Conservation (phyloP, 192 early-diverging fungal genomes). For the Podochytrium sp. region DNA sequence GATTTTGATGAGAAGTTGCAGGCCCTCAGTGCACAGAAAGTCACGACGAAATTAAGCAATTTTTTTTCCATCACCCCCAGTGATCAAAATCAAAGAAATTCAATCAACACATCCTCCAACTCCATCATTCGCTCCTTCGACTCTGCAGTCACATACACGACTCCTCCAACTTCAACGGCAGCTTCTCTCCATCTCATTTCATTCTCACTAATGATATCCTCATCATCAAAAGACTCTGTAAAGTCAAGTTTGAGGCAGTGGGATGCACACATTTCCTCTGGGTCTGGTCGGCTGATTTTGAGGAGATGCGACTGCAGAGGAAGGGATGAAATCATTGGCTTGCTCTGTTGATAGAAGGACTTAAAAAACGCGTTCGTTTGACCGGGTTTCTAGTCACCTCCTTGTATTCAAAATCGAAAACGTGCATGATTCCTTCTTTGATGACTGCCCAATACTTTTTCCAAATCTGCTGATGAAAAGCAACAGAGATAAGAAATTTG, state of each 20-base stretch:
- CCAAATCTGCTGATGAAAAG: slow-evolving; percentile 38
- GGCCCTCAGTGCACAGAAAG: too few species aligned
- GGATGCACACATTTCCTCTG: slow-evolving; percentile 42
- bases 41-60: too few species aligned
- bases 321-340: slow-evolving; percentile 34
- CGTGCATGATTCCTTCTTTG: slow-evolving; percentile 28
- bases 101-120: slow-evolving; percentile 12
- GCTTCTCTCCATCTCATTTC: slow-evolving; percentile 13
- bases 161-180: slow-evolving; percentile 2
- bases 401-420: slow-evolving; percentile 53
- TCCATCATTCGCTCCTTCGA: slow-evolving; percentile 26
- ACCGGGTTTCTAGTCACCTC: slow-evolving; percentile 24
- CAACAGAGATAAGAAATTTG: not conserved
- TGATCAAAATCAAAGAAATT: slow-evolving; percentile 18
- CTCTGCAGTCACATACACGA: slow-evolving; percentile 42
- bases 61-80: too few species aligned
- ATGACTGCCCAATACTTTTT: slow-evolving; percentile 51
- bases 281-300: slow-evolving; percentile 30
- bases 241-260: slow-evolving; percentile 42
- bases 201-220: not conserved
- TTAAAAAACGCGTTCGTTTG: not conserved
- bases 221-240: slow-evolving; percentile 4
- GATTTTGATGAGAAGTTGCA: too few species aligned
- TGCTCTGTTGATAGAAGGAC: slow-evolving; percentile 11
- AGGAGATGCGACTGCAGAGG: slow-evolving; percentile 29